A percentile compares a stretch with the other conserved stretches of the same genome.
phyloP scores from a whole-genome alignment of 2,329 filamentous ascomycete genomes.

The Mycosphaerelloides madeirae region DNA sequence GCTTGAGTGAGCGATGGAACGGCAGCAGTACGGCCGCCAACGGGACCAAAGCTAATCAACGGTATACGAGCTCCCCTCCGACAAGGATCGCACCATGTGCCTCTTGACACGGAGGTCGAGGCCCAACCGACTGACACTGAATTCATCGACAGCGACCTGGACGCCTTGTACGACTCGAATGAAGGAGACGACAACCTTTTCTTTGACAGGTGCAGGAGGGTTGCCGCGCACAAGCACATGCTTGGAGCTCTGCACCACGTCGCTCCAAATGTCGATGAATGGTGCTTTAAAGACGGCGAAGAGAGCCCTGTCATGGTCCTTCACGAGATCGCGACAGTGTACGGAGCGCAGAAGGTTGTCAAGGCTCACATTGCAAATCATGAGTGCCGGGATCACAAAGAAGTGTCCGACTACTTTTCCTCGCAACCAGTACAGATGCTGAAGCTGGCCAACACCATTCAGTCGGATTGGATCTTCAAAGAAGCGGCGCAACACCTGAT shows the following conservation, averaged over 20 bases:
- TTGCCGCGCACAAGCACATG: background rate
- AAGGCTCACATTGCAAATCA: conserved; percentile 1
- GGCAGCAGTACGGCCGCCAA: background rate
- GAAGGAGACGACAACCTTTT: background rate
- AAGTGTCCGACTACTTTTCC: background rate
- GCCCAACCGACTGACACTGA: background rate
- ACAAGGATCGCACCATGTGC: conserved; percentile 4
- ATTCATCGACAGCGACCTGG: background rate
- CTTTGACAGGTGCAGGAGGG: background rate
- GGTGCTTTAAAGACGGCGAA: background rate
- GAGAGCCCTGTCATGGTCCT: too few species aligned
- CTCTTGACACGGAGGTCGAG: conserved; percentile 2
- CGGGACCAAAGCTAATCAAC: background rate
- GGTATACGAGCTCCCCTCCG: conserved; percentile 11
- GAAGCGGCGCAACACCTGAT: conserved; percentile 3
- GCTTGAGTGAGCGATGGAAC: conserved; percentile 9
- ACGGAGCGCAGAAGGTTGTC: background rate
- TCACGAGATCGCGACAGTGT: background rate
- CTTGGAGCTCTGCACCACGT: conserved; percentile 2
- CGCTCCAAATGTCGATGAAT: background rate
- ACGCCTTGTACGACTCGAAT: too few species aligned
- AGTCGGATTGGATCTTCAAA: conserved; percentile 7
- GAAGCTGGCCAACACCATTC: background rate
- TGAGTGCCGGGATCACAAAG: background rate
- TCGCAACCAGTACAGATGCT: conserved; percentile 1